A percentile compares a stretch with the other conserved stretches of the same genome.
These are phyloP conservation scores for Melanomma pulvis-pyrius DNA, from an alignment of 495 filamentous ascomycete species.

Conservation along the genomic window DNA sequence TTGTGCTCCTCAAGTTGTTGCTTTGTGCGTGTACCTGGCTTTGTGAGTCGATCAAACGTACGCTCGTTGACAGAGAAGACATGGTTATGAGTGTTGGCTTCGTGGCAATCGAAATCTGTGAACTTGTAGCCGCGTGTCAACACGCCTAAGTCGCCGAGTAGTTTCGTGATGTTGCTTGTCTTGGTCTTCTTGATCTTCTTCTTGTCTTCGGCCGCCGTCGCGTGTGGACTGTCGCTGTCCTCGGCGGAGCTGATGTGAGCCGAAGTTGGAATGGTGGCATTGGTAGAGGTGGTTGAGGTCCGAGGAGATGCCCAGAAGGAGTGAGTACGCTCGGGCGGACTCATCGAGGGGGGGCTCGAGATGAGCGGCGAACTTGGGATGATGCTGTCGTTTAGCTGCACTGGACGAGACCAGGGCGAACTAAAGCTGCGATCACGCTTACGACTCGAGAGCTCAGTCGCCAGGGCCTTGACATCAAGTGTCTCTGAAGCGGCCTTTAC, in stretches of 20 bases:
- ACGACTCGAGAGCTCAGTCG: slow-evolving; percentile 42
- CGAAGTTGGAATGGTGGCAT: slow-evolving; percentile 52
- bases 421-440: slow-evolving; percentile 80
- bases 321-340: slow-evolving; percentile 49
- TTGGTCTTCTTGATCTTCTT: slow-evolving; percentile 62
- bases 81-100: slow-evolving; percentile 85
- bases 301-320: slow-evolving; percentile 51
- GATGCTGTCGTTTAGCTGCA: slow-evolving; percentile 55
- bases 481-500: slow-evolving; percentile 70
- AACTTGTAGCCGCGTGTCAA: slow-evolving; percentile 89
- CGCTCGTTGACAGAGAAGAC: slow-evolving; percentile 90
- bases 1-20: slow-evolving; percentile 83
- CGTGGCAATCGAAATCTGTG: slow-evolving; percentile 68
- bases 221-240: slow-evolving; percentile 60
- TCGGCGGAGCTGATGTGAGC: slow-evolving; percentile 64
- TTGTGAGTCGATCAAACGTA: slow-evolving; percentile 76
- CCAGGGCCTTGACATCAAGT: slow-evolving; percentile 30
- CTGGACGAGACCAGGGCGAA: slow-evolving; percentile 56
- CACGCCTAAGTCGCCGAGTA: slow-evolving; percentile 82
- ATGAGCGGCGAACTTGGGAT: slow-evolving; percentile 56
- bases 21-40: slow-evolving; percentile 64
- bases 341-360: slow-evolving; percentile 55
- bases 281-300: slow-evolving; percentile 54
- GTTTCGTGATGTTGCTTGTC: slow-evolving; percentile 82
- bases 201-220: slow-evolving; percentile 38